Evolutionary conservation across 208 protist species (phyloP).

Genomic region (Crithidia expoeki): DNA sequence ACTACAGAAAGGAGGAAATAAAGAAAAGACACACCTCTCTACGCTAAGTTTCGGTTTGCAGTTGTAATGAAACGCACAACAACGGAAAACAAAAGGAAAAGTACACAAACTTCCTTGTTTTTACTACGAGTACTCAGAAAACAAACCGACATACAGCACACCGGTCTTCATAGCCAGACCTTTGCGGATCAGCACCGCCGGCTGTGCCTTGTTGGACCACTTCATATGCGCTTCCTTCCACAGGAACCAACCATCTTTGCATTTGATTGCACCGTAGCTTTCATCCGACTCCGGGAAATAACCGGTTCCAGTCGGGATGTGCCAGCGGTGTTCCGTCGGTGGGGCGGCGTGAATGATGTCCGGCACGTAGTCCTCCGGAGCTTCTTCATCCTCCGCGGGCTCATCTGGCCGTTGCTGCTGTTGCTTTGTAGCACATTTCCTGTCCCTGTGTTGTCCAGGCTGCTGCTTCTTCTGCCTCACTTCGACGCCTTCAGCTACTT

Average conservation of each 20-base stretch:
- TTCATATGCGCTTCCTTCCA: slow-evolving; percentile 75
- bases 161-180: slow-evolving; percentile 87
- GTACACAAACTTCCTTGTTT: background rate
- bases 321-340: slow-evolving; percentile 21
- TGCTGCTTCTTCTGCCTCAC: background rate
- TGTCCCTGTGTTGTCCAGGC: background rate
- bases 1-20: slow-evolving; percentile 6
- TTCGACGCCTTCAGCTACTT: background rate
- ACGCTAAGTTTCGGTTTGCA: no score
- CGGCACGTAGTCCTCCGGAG: slow-evolving; percentile 44
- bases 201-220: slow-evolving; percentile 53
- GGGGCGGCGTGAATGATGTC: slow-evolving; percentile 47
- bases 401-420: slow-evolving; percentile 13
- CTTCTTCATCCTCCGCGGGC: slow-evolving; percentile 33
- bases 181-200: slow-evolving; percentile 73
- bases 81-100: background rate
- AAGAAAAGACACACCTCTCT: background rate
- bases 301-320: slow-evolving; percentile 71
- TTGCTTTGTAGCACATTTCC: background rate
- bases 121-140: slow-evolving; percentile 51
- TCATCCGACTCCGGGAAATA: slow-evolving; percentile 76
- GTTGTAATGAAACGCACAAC: no score
- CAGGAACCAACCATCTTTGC: slow-evolving; percentile 76
- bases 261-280: slow-evolving; percentile 76
- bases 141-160: slow-evolving; percentile 73